Percentiles rank a stretch among this genome's conserved stretches.
Evolutionary conservation across 176 grass and related monocot genomes (phyloP).

Genomic region (Alloteropsis semialata): DNA sequence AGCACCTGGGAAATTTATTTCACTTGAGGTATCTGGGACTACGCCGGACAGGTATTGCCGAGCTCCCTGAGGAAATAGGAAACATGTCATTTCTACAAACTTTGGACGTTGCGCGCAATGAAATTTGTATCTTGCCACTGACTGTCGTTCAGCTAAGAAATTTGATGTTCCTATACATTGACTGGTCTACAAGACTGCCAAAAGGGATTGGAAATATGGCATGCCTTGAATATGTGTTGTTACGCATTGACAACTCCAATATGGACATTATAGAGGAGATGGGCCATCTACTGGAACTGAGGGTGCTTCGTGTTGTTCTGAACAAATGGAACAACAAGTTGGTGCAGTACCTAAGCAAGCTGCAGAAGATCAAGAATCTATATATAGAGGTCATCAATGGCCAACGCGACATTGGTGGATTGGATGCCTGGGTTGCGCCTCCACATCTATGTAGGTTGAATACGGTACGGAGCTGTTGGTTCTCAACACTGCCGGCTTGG

Average conservation of each 20-base stretch:
- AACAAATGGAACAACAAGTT: background rate
- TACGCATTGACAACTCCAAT: background rate
- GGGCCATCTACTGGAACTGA: background rate
- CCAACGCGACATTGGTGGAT: too few relatives aligned
- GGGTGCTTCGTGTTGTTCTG: background rate
- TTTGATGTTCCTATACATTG: background rate
- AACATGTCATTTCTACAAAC: background rate
- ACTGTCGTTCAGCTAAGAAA: background rate
- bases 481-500: background rate
- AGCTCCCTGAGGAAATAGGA: background rate
- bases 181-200: background rate
- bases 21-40: background rate
- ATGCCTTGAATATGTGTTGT: background rate
- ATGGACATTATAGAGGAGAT: background rate
- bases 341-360: background rate
- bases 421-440: background rate
- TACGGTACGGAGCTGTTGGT: rapidly evolving
- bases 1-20: background rate
- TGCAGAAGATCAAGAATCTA: background rate
- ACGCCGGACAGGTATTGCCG: background rate
- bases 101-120: background rate
- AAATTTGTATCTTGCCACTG: background rate
- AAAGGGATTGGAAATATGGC: background rate
- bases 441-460: background rate
- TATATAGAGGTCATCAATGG: background rate